Base-by-base conservation (phyloP, 2,329 filamentous ascomycete species). In the Trichoderma cornu-damae region DNA sequence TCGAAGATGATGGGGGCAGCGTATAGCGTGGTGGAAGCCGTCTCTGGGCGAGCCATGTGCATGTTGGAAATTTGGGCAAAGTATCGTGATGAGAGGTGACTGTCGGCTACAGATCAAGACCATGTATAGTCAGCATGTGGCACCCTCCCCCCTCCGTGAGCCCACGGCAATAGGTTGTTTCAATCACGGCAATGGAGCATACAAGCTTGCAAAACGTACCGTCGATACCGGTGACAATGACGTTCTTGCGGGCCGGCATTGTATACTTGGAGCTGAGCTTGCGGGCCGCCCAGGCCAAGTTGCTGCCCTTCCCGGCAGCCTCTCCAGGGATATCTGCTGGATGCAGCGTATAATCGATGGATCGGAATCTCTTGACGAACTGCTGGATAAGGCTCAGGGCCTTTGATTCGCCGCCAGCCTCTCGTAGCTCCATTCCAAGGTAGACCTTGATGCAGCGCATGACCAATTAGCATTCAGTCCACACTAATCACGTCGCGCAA, bases 301-400 rank as follows among this genome's bases (percentile, higher is more conserved):
- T 90, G 73, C 86, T 89, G 61, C 87, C 87, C 67, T 90, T 90
- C 58, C 87, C 87, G 54, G 86, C 84, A 49, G 86, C 81, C 67
- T 90, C 87, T 11, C 84, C 83, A 3, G 81, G 79, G 51, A 89
- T 81, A 55, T 83, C 82, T 20, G 77, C 72, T 1, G 87, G 86
- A 65, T 90, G 87, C 11, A 88, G 70, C 2, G 85, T 88, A 67
- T 82, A 85, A 64, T 83, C 81, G 64, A 90, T 85, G 59, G 79
- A 80, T 40, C 82, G 81, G 67, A 90, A 89, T 58, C 79, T 82
- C 65, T 82, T 82, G 61, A 79, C 72, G 63, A 87, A 89, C 59
- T 81, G 79, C 46, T 81, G 77, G n/a, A 85, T 78, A 14, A 89
- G 74, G 7, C 75, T 75, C 59, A 78, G 73, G 9, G 86, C 86